These are phyloP conservation scores for Phytophthora hybrid DNA, from an alignment of 352 stramenopile genomes.

Conservation along the genomic window DNA sequence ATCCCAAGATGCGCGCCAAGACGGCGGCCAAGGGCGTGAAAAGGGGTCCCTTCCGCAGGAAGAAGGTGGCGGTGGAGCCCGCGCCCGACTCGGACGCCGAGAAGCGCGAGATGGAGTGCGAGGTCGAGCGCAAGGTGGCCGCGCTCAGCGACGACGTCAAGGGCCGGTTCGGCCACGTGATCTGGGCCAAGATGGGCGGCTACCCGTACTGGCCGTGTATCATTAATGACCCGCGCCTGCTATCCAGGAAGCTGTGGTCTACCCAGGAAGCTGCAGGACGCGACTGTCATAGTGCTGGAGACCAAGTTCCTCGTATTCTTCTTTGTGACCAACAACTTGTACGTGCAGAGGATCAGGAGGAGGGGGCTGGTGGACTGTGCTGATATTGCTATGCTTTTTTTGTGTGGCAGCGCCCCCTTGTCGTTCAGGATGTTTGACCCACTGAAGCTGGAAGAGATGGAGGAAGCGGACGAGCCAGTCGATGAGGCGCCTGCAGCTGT, in stretches of 20 bases:
- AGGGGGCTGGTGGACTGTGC: too few relatives aligned
- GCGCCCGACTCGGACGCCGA: slow-evolving; percentile 37
- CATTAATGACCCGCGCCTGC: slow-evolving; percentile 69
- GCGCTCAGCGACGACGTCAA: slow-evolving; percentile 69
- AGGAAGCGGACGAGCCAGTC: slow-evolving; percentile 17
- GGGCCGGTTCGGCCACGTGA: slow-evolving; percentile 74
- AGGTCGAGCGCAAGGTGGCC: slow-evolving; percentile 54
- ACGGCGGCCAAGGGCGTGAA: slow-evolving; percentile 28
- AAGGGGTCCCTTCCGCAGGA: slow-evolving; percentile 39
- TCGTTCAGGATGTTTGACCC: slow-evolving; percentile 71
- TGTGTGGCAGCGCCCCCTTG: slow-evolving; percentile 50
- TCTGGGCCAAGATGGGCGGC: slow-evolving; percentile 85
- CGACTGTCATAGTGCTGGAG: slow-evolving; percentile 63
- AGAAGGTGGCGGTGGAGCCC: slow-evolving; percentile 45
- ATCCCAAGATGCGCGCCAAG: slow-evolving; percentile 57
- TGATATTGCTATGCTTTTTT: not conserved
- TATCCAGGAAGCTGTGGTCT: too few relatives aligned
- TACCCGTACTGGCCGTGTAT: slow-evolving; percentile 87
- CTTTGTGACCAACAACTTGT: slow-evolving; percentile 84
- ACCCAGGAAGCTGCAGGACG: slow-evolving; percentile 51
- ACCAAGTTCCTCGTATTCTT: slow-evolving; percentile 83
- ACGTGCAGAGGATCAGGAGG: slow-evolving; percentile 20
- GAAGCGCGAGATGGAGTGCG: slow-evolving; percentile 37
- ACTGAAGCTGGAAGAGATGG: slow-evolving; percentile 44
- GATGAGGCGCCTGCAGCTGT: slow-evolving; percentile 30